These are phyloP conservation scores for Hanseniaspora meyeri DNA, from an alignment of 805 yeast species.

Conservation along the genomic window DNA sequence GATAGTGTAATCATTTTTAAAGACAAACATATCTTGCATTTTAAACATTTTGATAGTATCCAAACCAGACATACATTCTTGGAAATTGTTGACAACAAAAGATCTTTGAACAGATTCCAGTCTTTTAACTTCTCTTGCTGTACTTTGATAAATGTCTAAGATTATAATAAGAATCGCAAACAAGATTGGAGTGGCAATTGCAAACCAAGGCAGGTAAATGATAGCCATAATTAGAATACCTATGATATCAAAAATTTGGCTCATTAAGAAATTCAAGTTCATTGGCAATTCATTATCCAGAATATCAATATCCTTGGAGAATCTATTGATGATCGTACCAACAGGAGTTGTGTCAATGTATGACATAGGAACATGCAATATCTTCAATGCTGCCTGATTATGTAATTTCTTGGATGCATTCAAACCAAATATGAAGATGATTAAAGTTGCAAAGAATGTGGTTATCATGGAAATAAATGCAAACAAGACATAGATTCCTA, in stretches of 20 bases:
- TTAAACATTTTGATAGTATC: constrained; percentile 52
- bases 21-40: constrained; percentile 35
- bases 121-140: constrained; percentile 66
- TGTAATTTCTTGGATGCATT: constrained; percentile 50
- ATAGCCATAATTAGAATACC: constrained; percentile 58
- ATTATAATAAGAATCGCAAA: constrained; percentile 31
- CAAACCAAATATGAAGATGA: constrained; percentile 40
- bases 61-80: constrained; percentile 59
- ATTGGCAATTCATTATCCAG: constrained; percentile 62
- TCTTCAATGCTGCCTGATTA: constrained; percentile 42
- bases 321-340: constrained; percentile 74
- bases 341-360: constrained; percentile 78
- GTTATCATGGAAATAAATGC: constrained; percentile 38
- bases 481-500: constrained; percentile 60
- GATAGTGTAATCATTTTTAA: constrained; percentile 35
- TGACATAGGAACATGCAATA: constrained; percentile 69
- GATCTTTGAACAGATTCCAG: constrained; percentile 63
- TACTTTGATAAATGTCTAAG: constrained; percentile 49
- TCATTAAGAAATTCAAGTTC: constrained; percentile 48
- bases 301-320: constrained; percentile 69
- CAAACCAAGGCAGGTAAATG: constrained; percentile 65
- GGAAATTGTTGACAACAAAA: constrained; percentile 56
- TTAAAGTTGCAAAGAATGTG: constrained; percentile 32
- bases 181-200: constrained; percentile 50
- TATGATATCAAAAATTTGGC: constrained; percentile 34